A percentile compares a stretch with the other conserved stretches of the same genome.
Evolutionary conservation across 176 grass and related monocot genomes (phyloP).

Genomic region (Bothriochloa decipiens): DNA sequence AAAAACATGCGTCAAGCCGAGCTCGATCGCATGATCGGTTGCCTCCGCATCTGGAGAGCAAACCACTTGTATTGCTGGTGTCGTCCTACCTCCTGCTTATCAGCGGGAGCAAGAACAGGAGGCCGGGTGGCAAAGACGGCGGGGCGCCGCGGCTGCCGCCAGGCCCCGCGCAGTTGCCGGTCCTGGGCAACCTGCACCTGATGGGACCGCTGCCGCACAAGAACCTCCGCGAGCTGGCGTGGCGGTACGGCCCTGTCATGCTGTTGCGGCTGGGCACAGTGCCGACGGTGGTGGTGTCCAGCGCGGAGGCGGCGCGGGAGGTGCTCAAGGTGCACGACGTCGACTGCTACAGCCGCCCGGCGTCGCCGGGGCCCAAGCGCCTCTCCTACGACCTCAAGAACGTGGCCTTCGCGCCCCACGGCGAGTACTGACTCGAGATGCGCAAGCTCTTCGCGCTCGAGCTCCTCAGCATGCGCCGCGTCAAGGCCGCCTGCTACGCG

Average conservation of each 20-base stretch:
- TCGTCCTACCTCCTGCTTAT: not conserved
- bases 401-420: constrained; percentile 56
- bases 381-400: constrained; percentile 32
- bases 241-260: constrained; percentile 44
- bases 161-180: constrained; percentile 36
- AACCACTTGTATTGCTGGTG: not conserved
- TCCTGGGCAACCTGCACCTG: constrained; percentile 55
- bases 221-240: constrained; percentile 29
- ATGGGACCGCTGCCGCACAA: constrained; percentile 49
- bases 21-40: too few species aligned
- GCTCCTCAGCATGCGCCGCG: constrained; percentile 47
- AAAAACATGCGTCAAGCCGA: too few species aligned
- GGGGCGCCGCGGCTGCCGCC: constrained; percentile 33
- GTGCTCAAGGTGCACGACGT: constrained; percentile 52
- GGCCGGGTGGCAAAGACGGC: too few species aligned
- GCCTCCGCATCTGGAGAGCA: too few species aligned
- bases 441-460: constrained; percentile 48
- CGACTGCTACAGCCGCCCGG: constrained; percentile 39
- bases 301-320: constrained; percentile 40
- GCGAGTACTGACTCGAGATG: constrained; percentile 58
- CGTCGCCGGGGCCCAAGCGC: constrained; percentile 2
- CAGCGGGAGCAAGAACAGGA: not conserved
- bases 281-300: constrained; percentile 51
- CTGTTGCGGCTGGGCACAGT: constrained; percentile 50
- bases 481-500: constrained; percentile 37